Base-by-base conservation (phyloP, 164 flowering plant genomes). In the Tinospora cordifolia region DNA sequence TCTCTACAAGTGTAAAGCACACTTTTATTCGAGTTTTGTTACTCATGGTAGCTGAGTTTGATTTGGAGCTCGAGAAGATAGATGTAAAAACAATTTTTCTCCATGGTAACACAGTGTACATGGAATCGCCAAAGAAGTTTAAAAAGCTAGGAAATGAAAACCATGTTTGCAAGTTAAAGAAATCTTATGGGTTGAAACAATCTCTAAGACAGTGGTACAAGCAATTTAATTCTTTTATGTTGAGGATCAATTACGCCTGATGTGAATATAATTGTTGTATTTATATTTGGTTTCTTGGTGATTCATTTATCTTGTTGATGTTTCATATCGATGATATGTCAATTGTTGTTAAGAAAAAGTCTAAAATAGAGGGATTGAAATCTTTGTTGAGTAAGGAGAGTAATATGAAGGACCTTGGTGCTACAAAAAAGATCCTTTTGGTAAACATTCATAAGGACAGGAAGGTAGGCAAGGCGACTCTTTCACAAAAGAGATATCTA, bases 121-220 rank as follows among this genome's bases (percentile, higher is more conserved):
- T 65, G 75, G 36, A 25, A 3, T 39, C 54, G 36, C 63, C 24
- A 17, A 8, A 66, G 13, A 63, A 70, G 0, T 57, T 72, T 72
- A 38, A 3, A 11, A 49, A 34, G 54, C 34, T 11, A 8, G 65
- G 41, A 6, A 65, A 51, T 11, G 39, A 72, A 72, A 34, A 72
- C 17, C 51, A 72, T 65, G 66, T 66, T 12, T 72, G 44, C 66
- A 10, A 17, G 69, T 58, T 72, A 19, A 66, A 65, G 41, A 72
- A 54, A n/a, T 72, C 22, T 63, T 63, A 26, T 71, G 63, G 25
- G 0, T 47, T 71, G 54, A 71, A 47, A 9, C 54, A 47, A 47
- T 47, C 54, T 10, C 54, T 17, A 15, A 47, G 54, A 17, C 54
- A 47, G 44, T 70, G 66, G 72, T 70, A 70, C 26, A 60, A 70